Evolutionary conservation across 176 grass and related monocot genomes (phyloP), one percentile per base, ranked within the genome.

Genomic region (Carex littledalei): DNA sequence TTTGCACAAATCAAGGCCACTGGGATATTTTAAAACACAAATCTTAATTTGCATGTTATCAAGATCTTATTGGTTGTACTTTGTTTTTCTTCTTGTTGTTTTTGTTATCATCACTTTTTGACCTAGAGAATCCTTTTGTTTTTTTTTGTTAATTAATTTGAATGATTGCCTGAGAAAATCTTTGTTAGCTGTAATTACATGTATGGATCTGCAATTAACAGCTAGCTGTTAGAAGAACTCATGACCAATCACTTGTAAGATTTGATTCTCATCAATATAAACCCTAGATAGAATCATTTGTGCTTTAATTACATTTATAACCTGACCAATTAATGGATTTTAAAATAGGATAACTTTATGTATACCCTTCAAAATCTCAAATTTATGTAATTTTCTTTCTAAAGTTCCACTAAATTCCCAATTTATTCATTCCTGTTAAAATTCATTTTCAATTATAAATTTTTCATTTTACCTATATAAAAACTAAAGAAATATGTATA

Each of bases 171-270:
- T 55, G 4, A 58, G 29, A 62, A 81, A 81, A 81, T 63, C 55
- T 63, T 82, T 41, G 16, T n/a, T 67, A 65, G 58, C 59, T 82
- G 79, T 82, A 45, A n/a, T 59, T 59, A 50, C 29, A 32, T 58
- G 47, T 6, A 66, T 58, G 47, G 17, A 79, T 79, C 75, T 81
- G 56, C 17, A 47, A 47, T 20, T 39, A 72, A 39, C 9, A 49
- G 69, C 41, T 73, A 74, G 43, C 39, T 18, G n/a, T 59, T 59
- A 6, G 5, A 75, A 75, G 43, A 31, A 20, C 16, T 45, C 47
- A 35, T 5, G 7, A 79, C 50, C 50, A 60, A 60, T 80, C 12
- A 59, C 24, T 9, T 16, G 77, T 56, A 15, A 60, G 43, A 80
- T 80, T 80, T 80, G 77, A 80, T 80, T 80, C 52, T 6, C 29